Percentiles rank a stretch among this genome's conserved stretches.
Conservation (phyloP, 768 basidiomycete genomes). For the Xanthoconium stramineum region DNA sequence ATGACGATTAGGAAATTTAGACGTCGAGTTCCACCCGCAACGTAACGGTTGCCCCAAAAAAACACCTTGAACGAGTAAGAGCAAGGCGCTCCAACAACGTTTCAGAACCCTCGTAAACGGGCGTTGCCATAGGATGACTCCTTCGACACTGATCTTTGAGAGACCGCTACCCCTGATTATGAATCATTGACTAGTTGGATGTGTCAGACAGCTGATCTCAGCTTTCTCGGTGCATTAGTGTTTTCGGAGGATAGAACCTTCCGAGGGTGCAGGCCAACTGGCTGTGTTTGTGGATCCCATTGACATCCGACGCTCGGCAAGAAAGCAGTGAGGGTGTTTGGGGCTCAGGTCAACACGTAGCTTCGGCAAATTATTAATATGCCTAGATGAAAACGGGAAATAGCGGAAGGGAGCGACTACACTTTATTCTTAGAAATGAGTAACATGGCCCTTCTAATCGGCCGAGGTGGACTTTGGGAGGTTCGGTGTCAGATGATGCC, state of each 20-base stretch:
- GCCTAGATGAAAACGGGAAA: not conserved
- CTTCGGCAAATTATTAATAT: not conserved
- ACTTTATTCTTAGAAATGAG: not conserved
- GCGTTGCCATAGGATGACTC: not conserved
- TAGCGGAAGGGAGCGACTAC: not conserved
- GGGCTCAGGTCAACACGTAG: not conserved
- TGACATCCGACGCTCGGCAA: conserved; percentile 11
- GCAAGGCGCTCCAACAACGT: not conserved
- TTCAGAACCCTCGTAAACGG: not conserved
- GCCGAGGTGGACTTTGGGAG: conserved; percentile 6
- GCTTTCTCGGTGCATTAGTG: not conserved
- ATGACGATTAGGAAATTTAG: conserved; percentile 1
- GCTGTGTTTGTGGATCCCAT: conserved; percentile 12
- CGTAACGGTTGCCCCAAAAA: not conserved
- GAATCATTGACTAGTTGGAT: not conserved
- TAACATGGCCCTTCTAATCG: not conserved
- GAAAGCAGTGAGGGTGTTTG: not conserved
- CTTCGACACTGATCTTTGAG: not conserved
- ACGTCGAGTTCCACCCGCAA: conserved; percentile 2
- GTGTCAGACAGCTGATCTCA: not conserved
- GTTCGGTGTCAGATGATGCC: not conserved
- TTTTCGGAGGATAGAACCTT: conserved; percentile 6
- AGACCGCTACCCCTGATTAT: conserved; percentile 10
- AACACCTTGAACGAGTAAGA: not conserved
- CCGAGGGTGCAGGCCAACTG: conserved; percentile 8